Conservation (phyloP, 306 rosid genomes). For the Inga leiocalycina region DNA sequence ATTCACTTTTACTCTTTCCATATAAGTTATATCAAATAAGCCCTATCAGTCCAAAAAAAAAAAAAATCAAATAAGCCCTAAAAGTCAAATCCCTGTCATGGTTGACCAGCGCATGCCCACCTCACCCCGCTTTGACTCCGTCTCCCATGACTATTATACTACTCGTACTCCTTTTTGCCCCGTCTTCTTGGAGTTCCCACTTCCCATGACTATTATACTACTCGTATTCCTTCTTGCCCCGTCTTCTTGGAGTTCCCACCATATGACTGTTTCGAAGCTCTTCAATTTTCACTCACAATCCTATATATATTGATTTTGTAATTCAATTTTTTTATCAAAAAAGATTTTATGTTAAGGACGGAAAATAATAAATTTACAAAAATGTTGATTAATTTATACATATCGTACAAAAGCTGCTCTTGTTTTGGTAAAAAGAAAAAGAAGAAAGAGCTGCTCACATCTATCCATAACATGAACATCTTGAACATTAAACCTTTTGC, state of each 20-base stretch:
- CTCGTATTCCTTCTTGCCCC: not conserved
- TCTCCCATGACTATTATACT: not conserved
- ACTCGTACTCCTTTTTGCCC: not conserved
- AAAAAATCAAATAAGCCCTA: no score
- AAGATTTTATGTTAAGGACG: no score
- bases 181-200: not conserved
- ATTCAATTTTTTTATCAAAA: no score
- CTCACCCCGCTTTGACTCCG: not conserved
- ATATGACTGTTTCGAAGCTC: not conserved
- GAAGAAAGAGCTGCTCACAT: no score
- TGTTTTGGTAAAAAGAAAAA: no score
- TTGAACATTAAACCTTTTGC: not conserved
- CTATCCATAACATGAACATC: not conserved
- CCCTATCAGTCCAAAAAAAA: no score
- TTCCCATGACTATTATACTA: not conserved
- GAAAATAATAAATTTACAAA: no score
- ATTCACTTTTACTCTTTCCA: no score
- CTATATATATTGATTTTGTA: no score
- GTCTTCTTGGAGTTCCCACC: not conserved
- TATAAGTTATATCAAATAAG: no score
- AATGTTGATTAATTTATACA: no score
- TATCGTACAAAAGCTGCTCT: not conserved
- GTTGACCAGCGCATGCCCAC: not conserved
- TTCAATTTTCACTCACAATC: not conserved
- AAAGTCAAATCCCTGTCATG: not conserved